A percentile compares a stretch with the other conserved stretches of the same genome.
phyloP scores from a whole-genome alignment of 2,329 filamentous ascomycete species.

The Myotisia sp. region DNA sequence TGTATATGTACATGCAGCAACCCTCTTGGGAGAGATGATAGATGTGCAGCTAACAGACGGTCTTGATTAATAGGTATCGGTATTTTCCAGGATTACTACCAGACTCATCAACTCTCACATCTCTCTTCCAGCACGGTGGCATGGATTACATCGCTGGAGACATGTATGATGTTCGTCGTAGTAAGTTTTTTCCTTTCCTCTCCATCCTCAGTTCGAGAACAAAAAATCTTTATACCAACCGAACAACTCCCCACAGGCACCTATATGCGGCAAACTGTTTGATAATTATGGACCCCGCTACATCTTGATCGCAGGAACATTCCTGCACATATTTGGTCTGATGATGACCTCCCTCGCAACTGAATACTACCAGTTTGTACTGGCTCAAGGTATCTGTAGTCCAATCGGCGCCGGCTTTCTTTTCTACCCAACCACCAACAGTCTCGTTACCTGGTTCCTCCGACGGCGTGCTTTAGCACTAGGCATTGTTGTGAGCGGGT shows the following conservation, averaged over 20 bases:
- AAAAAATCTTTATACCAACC: constrained; percentile 9
- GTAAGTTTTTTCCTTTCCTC: constrained; percentile 15
- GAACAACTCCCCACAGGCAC: constrained; percentile 34
- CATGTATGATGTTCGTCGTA: constrained; percentile 41
- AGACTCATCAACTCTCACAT: constrained; percentile 33
- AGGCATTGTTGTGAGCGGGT: constrained; percentile 41
- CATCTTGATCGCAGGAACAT: constrained; percentile 37
- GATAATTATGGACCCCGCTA: constrained; percentile 49
- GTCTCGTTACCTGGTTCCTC: constrained; percentile 39
- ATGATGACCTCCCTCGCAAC: constrained; percentile 44
- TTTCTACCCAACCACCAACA: constrained; percentile 32
- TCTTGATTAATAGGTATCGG: constrained; percentile 29
- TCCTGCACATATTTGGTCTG: constrained; percentile 43
- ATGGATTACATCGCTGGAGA: constrained; percentile 47
- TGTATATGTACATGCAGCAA: background rate
- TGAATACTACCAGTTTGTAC: constrained; percentile 44
- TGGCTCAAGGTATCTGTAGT: constrained; percentile 41
- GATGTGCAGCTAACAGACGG: constrained; percentile 9
- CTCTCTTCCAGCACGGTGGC: constrained; percentile 43
- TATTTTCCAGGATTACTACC: constrained; percentile 46
- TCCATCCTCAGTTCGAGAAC: no score
- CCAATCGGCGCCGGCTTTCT: constrained; percentile 37
- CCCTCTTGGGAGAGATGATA: background rate
- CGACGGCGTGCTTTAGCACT: constrained; percentile 39
- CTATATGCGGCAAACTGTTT: constrained; percentile 47